These are phyloP conservation scores for Blastomyces gilchristii DNA, from an alignment of 2,329 filamentous ascomycete genomes.

Conservation along the genomic window DNA sequence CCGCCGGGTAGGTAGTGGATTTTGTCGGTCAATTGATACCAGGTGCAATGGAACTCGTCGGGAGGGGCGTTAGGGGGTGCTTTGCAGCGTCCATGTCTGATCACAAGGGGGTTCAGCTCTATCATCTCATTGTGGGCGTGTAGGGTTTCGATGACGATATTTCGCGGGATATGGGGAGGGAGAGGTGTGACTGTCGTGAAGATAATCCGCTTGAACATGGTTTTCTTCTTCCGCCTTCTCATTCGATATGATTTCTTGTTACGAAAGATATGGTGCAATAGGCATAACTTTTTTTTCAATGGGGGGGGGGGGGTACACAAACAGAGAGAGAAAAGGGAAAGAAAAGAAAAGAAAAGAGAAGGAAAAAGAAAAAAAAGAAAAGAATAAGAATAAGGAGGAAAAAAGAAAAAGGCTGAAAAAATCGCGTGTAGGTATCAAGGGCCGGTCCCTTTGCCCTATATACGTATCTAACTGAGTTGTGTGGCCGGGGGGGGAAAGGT, in stretches of 20 bases:
- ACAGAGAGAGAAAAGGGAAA: no score
- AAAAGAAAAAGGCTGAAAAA: not conserved
- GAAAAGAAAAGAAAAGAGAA: no score
- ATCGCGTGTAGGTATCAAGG: no score
- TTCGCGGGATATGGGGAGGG: slow-evolving; percentile 55
- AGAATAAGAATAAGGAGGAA: no score
- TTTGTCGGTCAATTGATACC: slow-evolving; percentile 72
- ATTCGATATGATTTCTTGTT: not conserved
- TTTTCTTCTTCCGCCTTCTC: slow-evolving; percentile 11
- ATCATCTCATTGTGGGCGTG: slow-evolving; percentile 77
- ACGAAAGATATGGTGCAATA: no score
- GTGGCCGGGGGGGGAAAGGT: no score
- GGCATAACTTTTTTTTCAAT: no score
- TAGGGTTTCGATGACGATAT: slow-evolving; percentile 63
- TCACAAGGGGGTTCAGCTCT: slow-evolving; percentile 73
- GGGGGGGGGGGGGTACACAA: no score
- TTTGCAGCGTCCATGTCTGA: slow-evolving; percentile 57
- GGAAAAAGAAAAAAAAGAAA: no score
- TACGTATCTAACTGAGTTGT: not conserved
- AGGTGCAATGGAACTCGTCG: slow-evolving; percentile 62
- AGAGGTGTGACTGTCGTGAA: slow-evolving; percentile 75
- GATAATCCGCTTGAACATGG: slow-evolving; percentile 58
- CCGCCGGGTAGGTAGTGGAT: slow-evolving; percentile 64
- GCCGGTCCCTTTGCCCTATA: not conserved
- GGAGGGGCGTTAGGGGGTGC: slow-evolving; percentile 55